Percentiles rank a stretch among this genome's conserved stretches.
phyloP scores from a whole-genome alignment of 331 rosid species.

The Phaseolus coccineus region DNA sequence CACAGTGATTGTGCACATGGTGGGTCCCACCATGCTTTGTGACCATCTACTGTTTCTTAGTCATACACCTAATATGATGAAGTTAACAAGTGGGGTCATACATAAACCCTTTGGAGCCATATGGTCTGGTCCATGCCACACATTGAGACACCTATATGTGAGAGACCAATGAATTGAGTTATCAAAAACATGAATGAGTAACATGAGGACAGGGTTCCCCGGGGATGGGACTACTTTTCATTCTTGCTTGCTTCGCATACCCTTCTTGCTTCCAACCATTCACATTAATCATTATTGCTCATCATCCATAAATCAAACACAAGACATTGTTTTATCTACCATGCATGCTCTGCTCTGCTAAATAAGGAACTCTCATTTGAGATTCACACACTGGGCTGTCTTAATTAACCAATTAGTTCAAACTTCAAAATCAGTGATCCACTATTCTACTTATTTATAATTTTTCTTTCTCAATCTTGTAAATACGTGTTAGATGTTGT shows the following conservation, averaged over 20 bases:
- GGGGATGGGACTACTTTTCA: constrained; percentile 32
- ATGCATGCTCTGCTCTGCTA: background rate
- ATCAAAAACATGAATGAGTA: constrained; percentile 15
- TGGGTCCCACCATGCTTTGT: constrained; percentile 52
- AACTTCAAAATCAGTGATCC: background rate
- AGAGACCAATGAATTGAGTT: constrained; percentile 15
- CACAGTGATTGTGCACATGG: constrained; percentile 52
- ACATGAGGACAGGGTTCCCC: constrained; percentile 47
- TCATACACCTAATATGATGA: constrained; percentile 30
- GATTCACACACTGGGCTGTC: background rate
- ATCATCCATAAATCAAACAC: background rate
- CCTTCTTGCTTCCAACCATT: constrained; percentile 29
- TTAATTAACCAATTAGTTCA: background rate
- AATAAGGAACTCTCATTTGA: background rate
- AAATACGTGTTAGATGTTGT: background rate
- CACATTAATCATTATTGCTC: constrained; percentile 15
- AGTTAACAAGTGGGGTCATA: constrained; percentile 40
- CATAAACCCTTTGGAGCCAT: constrained; percentile 37
- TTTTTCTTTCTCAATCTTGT: background rate
- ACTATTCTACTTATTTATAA: background rate
- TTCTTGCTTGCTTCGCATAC: constrained; percentile 7
- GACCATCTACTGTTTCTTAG: constrained; percentile 39
- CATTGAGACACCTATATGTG: background rate
- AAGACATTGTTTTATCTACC: background rate
- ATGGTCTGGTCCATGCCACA: constrained; percentile 32